A percentile compares a stretch with the other conserved stretches of the same genome.
These are phyloP conservation scores for Trichothecium roseum DNA, from an alignment of 2,329 filamentous ascomycete genomes.

Conservation along the genomic window DNA sequence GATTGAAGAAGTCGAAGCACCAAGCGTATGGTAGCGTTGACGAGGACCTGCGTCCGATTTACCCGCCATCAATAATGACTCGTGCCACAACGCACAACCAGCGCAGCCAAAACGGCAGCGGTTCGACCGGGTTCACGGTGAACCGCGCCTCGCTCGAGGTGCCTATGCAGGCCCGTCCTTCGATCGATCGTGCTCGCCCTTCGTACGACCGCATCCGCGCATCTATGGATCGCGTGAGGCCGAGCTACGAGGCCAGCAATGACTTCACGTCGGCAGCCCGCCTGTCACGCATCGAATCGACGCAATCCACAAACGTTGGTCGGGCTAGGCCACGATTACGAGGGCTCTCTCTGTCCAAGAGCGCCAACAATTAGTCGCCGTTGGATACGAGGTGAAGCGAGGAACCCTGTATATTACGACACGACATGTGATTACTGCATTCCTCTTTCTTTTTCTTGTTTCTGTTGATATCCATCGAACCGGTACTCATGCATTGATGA, in stretches of 20 bases:
- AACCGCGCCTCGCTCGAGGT: slow-evolving; percentile 52
- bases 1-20: slow-evolving; percentile 45
- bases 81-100: slow-evolving; percentile 63
- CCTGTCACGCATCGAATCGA: slow-evolving; percentile 73
- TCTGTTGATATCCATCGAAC: slow-evolving; percentile 25
- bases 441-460: slow-evolving; percentile 19
- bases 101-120: slow-evolving; percentile 82
- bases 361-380: slow-evolving; percentile 21
- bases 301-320: slow-evolving; percentile 15
- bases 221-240: slow-evolving; percentile 76
- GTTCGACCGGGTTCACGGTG: slow-evolving; percentile 81
- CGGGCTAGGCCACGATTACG: slow-evolving; percentile 27
- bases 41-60: slow-evolving; percentile 86
- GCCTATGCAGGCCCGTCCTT: slow-evolving; percentile 33
- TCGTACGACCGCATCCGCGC: slow-evolving; percentile 82
- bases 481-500: slow-evolving; percentile 28
- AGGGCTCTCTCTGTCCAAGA: slow-evolving; percentile 31
- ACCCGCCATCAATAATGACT: slow-evolving; percentile 81
- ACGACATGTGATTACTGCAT: too few species aligned
- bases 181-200: slow-evolving; percentile 60
- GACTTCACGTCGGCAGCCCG: slow-evolving; percentile 89
- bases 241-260: slow-evolving; percentile 76
- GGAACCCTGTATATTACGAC: too few species aligned
- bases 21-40: slow-evolving; percentile 55
- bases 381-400: neutral